A percentile compares a stretch with the other conserved stretches of the same genome.
phyloP scores from a whole-genome alignment of 169 alveolate species.

The Plasmodium relictum region DNA sequence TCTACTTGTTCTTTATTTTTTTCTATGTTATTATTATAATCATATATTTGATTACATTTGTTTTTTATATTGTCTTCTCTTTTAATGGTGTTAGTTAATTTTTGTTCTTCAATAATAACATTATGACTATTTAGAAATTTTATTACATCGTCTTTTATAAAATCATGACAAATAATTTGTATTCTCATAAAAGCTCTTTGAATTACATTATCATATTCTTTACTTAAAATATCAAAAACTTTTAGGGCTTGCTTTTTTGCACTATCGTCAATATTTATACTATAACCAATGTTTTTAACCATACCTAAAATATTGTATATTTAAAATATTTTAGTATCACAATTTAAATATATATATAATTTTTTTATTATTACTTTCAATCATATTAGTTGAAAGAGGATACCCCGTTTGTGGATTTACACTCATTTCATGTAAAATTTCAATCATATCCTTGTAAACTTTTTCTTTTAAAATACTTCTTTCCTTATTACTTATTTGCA shows the following conservation, averaged over 20 bases:
- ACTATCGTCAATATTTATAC: slow-evolving; percentile 86
- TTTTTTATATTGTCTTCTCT: slow-evolving; percentile 35
- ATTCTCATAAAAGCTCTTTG: slow-evolving; percentile 88
- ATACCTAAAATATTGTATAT: slow-evolving; percentile 35
- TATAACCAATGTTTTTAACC: slow-evolving; percentile 83
- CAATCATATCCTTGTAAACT: slow-evolving; percentile 87
- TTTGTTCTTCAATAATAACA: slow-evolving; percentile 80
- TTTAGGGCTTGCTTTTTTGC: slow-evolving; percentile 90
- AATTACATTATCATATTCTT: slow-evolving; percentile 87
- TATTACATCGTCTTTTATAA: slow-evolving; percentile 76
- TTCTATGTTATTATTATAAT: not conserved
- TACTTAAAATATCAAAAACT: slow-evolving; percentile 86
- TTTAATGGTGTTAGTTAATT: slow-evolving; percentile 26
- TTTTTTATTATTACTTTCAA: slow-evolving; percentile 85
- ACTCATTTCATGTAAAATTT: slow-evolving; percentile 86
- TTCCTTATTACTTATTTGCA: slow-evolving; percentile 92
- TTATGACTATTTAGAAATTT: slow-evolving; percentile 73
- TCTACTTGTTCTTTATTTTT: not conserved
- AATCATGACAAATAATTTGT: slow-evolving; percentile 77
- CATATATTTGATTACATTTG: not conserved
- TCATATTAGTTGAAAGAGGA: slow-evolving; percentile 89
- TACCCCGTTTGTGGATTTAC: slow-evolving; percentile 91
- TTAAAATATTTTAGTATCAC: not conserved
- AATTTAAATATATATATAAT: not conserved
- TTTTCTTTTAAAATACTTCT: slow-evolving; percentile 88